Conservation (phyloP, 108 stramenopile species). For the Cyclotella baltica region DNA sequence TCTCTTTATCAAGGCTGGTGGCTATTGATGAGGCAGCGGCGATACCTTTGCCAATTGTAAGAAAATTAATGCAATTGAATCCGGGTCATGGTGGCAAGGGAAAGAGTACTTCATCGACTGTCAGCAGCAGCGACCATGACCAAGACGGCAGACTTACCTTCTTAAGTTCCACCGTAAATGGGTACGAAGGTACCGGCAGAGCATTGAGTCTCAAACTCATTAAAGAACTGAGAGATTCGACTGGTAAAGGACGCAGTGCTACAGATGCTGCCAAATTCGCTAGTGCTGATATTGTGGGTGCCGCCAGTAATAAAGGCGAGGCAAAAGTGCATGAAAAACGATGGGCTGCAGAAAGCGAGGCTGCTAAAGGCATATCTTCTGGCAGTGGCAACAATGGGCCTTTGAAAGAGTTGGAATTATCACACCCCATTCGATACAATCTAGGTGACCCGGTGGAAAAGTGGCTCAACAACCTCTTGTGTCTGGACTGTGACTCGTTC, state of each 20-base stretch:
- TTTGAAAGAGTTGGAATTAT: slow-evolving; percentile 88
- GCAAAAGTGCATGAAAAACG: slow-evolving; percentile 93
- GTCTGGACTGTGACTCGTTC: slow-evolving; percentile 86
- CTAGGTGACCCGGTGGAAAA: slow-evolving; percentile 91
- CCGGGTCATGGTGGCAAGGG: slow-evolving; percentile 33
- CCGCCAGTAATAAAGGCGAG: slow-evolving; percentile 85
- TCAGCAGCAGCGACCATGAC: slow-evolving; percentile 42
- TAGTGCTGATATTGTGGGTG: slow-evolving; percentile 71
- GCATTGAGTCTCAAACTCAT: slow-evolving; percentile 97
- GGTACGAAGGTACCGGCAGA: slow-evolving; percentile 99
- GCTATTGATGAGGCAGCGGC: slow-evolving; percentile 99
- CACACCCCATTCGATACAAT: slow-evolving; percentile 97
- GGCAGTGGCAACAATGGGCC: slow-evolving; percentile 44
- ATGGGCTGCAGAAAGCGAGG: slow-evolving; percentile 84
- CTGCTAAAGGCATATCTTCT: slow-evolving; percentile 52
- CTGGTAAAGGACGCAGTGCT: slow-evolving; percentile 56
- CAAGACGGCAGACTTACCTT: slow-evolving; percentile 87
- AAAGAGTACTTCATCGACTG: slow-evolving; percentile 38
- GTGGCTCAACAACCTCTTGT: slow-evolving; percentile 96
- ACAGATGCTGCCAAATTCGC: slow-evolving; percentile 71
- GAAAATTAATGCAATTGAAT: slow-evolving; percentile 77
- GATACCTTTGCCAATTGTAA: slow-evolving; percentile 96
- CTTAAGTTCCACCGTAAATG: slow-evolving; percentile 97
- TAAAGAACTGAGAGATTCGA: slow-evolving; percentile 92
- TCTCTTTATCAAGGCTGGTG: no score